Evolutionary conservation across 2,329 filamentous ascomycete genomes (phyloP).

Genomic region (Pyricularia pennisetigena): DNA sequence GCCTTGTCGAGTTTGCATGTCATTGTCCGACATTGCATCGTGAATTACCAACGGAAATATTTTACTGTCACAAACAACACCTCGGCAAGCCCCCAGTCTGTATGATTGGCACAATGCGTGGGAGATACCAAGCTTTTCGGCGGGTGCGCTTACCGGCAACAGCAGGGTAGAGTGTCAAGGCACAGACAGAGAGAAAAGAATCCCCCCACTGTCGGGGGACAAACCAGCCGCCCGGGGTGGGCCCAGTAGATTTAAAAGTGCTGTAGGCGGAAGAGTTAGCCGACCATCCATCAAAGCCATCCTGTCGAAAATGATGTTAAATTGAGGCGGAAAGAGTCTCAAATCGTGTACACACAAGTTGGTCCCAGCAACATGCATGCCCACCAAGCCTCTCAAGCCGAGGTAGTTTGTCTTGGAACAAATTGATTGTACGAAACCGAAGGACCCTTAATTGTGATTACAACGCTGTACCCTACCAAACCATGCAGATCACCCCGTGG

Average conservation of each 20-base stretch:
- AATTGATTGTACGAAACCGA: not conserved
- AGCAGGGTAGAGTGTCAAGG: not conserved
- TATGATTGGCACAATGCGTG: not conserved
- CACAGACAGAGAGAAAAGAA: not conserved
- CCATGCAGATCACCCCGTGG: not conserved
- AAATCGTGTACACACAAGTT: not conserved
- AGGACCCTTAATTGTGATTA: not conserved
- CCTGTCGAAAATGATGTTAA: not conserved
- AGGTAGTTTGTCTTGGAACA: not conserved
- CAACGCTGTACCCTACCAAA: not conserved
- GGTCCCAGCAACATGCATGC: not conserved
- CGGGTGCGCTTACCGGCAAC: not conserved
- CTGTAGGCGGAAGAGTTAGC: not conserved
- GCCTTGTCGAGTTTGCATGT: not conserved
- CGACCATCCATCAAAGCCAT: not conserved
- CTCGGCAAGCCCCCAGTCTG: not conserved
- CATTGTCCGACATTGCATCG: not conserved
- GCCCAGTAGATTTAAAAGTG: not conserved
- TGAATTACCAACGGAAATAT: not conserved
- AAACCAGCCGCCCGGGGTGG: not conserved
- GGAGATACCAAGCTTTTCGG: not conserved
- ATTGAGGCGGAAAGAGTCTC: not conserved
- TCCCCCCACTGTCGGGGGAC: not conserved
- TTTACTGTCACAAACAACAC: not conserved
- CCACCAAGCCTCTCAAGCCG: not conserved